Evolutionary conservation across 2,329 filamentous ascomycete genomes (phyloP).

Genomic region (Capronia epimyces): DNA sequence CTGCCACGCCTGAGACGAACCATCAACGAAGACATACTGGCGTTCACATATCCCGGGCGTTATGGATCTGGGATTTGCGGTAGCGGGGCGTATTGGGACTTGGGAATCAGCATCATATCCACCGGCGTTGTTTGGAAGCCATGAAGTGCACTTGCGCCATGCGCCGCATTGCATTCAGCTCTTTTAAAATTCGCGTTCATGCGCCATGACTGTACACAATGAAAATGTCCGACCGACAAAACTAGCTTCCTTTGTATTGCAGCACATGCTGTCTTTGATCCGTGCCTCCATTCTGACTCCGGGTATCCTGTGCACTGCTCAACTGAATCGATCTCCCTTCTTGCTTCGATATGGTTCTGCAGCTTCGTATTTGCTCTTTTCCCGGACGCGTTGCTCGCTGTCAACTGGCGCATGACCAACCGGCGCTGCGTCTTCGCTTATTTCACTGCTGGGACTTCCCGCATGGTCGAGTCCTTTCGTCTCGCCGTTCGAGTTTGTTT

Average conservation of each 20-base stretch:
- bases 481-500: constrained; percentile 19
- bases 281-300: not conserved
- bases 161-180: not conserved
- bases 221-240: not conserved
- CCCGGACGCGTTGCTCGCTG: constrained; percentile 59
- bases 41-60: constrained; percentile 9
- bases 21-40: constrained; percentile 2
- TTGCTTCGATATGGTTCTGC: constrained; percentile 66
- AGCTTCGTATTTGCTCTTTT: constrained; percentile 90
- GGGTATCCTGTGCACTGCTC: not conserved
- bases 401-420: constrained; percentile 73
- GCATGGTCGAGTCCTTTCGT: constrained; percentile 47
- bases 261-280: not conserved
- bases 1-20: constrained; percentile 22
- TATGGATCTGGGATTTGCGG: not conserved
- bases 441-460: constrained; percentile 66
- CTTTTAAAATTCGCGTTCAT: not conserved
- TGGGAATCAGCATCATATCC: constrained; percentile 9
- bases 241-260: not conserved
- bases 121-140: constrained; percentile 6
- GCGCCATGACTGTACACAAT: constrained; percentile 17
- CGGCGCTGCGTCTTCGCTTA: constrained; percentile 73
- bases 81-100: not conserved
- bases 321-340: constrained; percentile 82
- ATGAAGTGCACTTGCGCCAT: not conserved